Percentiles rank a stretch among this genome's conserved stretches.
phyloP scores from a whole-genome alignment of 2,329 filamentous ascomycete species.

The Sporothrix pallida region DNA sequence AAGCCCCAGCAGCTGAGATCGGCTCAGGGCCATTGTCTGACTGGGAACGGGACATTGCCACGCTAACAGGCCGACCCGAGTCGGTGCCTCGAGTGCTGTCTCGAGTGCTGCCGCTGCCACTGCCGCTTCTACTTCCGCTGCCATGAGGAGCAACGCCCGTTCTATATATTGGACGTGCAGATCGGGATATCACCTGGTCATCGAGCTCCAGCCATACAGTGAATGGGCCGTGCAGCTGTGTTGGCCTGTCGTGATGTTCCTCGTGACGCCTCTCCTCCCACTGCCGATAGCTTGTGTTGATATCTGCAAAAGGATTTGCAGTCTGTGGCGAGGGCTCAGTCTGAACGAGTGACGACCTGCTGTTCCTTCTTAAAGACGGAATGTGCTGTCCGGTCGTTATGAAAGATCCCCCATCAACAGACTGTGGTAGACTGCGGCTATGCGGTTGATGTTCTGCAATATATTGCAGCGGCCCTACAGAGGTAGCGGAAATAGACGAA shows the following conservation, averaged over 20 bases:
- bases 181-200: neutral
- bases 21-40: neutral
- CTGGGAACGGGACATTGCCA: conserved; percentile 1
- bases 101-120: neutral
- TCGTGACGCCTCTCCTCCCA: conserved; percentile 40
- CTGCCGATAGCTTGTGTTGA: conserved; percentile 43
- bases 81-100: conserved; percentile 12
- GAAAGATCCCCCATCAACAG: neutral
- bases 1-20: conserved; percentile 8
- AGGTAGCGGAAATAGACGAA: neutral
- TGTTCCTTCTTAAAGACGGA: conserved; percentile 31
- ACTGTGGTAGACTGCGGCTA: conserved; percentile 21
- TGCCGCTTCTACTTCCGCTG: conserved; percentile 18
- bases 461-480: neutral
- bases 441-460: neutral
- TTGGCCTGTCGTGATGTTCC: neutral
- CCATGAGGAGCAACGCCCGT: neutral
- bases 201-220: conserved; percentile 8
- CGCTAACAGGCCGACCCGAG: neutral
- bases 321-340: conserved; percentile 53
- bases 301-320: conserved; percentile 40
- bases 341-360: conserved; percentile 50
- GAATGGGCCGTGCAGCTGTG: conserved; percentile 2
- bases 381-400: conserved; percentile 38
- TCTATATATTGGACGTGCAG: neutral